Conservation (phyloP, 2,329 filamentous ascomycete genomes). For the Fusarium sp. region DNA sequence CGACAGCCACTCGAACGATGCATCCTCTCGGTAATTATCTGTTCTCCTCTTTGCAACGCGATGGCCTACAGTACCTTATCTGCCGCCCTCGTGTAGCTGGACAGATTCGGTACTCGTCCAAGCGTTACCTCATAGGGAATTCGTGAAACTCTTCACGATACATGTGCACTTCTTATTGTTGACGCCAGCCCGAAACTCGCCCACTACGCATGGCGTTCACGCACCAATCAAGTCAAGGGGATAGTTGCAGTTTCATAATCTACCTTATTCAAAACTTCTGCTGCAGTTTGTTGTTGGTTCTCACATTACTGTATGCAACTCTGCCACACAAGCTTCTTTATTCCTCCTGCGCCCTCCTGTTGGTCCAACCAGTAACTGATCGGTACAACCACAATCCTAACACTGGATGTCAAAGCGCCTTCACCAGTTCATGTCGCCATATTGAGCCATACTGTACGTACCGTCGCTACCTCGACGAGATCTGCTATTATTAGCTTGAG, state of each 20-base stretch:
- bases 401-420: background rate
- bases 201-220: background rate
- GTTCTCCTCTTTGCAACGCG: background rate
- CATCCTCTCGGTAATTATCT: slow-evolving; percentile 1
- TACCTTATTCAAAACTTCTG: no score
- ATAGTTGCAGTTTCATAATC: no score
- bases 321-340: background rate
- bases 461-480: slow-evolving; percentile 22
- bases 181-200: background rate
- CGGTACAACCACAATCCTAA: slow-evolving; percentile 22
- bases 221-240: no score
- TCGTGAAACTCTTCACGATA: background rate
- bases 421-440: slow-evolving; percentile 10
- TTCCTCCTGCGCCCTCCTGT: slow-evolving; percentile 3
- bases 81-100: no score
- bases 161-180: background rate
- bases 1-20: slow-evolving; percentile 11
- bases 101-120: background rate
- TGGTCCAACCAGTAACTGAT: slow-evolving; percentile 5
- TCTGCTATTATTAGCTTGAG: slow-evolving; percentile 39
- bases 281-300: no score
- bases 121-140: background rate
- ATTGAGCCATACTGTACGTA: slow-evolving; percentile 1
- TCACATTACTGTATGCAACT: background rate
- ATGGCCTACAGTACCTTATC: no score